phyloP scores from a whole-genome alignment of 2,329 filamentous ascomycete genomes.

The Botrytis fragariae region DNA sequence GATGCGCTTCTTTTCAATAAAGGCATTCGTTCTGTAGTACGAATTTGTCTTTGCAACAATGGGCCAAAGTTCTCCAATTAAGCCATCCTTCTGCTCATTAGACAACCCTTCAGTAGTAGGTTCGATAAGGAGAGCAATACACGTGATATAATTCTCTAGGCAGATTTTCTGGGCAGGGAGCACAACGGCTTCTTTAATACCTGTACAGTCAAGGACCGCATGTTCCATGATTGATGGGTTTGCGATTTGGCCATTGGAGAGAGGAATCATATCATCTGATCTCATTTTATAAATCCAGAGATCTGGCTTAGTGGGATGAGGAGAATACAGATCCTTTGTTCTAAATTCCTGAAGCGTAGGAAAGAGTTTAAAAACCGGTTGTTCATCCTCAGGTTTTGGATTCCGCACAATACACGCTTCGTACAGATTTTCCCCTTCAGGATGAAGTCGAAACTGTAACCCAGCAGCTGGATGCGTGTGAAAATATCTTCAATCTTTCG shows the following conservation, averaged over 20 bases:
- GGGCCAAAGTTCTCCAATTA: neutral
- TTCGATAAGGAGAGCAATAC: neutral
- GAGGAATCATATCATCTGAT: conserved; percentile 21
- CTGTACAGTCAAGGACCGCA: conserved; percentile 31
- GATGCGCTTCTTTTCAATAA: neutral
- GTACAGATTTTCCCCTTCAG: conserved; percentile 17
- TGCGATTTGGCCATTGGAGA: conserved; percentile 1
- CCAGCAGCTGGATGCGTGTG: neutral
- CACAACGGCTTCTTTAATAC: conserved; percentile 35
- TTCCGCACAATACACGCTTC: neutral
- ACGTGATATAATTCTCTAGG: neutral
- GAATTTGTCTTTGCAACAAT: neutral
- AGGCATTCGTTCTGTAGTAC: neutral
- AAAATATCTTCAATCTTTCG: neutral
- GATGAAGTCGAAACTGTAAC: neutral
- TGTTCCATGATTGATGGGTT: conserved; percentile 13
- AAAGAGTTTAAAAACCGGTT: conserved; percentile 2
- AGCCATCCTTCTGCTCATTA: neutral
- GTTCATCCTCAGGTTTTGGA: neutral
- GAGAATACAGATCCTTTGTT: conserved; percentile 16
- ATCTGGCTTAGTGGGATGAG: conserved; percentile 17
- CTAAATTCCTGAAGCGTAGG: neutral
- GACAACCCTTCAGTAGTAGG: neutral
- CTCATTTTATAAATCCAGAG: conserved; percentile 19
- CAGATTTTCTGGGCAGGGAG: conserved; percentile 17